Conservation (phyloP, 495 filamentous ascomycete genomes). For the Aspergillus biplanus region DNA sequence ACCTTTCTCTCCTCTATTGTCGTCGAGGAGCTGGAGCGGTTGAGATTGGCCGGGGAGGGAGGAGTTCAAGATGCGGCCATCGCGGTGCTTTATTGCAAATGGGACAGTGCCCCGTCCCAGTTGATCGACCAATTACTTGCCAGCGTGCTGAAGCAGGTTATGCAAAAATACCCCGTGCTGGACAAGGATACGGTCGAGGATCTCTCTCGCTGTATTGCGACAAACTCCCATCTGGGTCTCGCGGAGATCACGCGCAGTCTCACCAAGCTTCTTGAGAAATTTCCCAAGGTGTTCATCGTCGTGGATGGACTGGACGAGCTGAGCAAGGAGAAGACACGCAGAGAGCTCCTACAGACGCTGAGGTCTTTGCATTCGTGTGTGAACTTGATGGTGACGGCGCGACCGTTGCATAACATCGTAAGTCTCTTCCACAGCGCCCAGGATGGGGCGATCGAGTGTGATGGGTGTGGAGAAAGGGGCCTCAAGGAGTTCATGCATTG, state of each 20-base stretch:
- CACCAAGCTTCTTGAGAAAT: neutral
- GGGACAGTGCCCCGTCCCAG: conserved; percentile 15
- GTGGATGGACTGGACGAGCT: conserved; percentile 20
- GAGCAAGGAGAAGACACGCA: neutral
- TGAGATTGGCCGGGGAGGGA: neutral
- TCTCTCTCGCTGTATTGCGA: conserved; percentile 1
- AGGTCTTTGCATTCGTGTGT: neutral
- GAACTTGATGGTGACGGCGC: conserved; percentile 18
- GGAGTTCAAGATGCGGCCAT: conserved; percentile 13
- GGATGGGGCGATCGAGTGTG: neutral
- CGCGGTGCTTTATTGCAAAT: conserved; percentile 15
- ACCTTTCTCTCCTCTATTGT: conserved; percentile 17
- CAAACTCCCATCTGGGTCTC: neutral
- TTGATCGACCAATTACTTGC: conserved; percentile 1
- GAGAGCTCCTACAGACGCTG: neutral
- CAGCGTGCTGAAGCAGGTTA: conserved; percentile 16
- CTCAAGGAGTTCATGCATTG: conserved; percentile 2
- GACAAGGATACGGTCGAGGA: neutral
- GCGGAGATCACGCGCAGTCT: neutral
- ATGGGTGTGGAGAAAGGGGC: neutral
- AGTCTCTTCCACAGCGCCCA: neutral
- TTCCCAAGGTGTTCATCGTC: conserved; percentile 15
- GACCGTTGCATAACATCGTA: conserved; percentile 7
- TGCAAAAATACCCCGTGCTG: conserved; percentile 11
- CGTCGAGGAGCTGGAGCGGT: conserved; percentile 11